Evolutionary conservation across 78 protist species (phyloP).

Genomic region (Chrysochromulina tobinii): DNA sequence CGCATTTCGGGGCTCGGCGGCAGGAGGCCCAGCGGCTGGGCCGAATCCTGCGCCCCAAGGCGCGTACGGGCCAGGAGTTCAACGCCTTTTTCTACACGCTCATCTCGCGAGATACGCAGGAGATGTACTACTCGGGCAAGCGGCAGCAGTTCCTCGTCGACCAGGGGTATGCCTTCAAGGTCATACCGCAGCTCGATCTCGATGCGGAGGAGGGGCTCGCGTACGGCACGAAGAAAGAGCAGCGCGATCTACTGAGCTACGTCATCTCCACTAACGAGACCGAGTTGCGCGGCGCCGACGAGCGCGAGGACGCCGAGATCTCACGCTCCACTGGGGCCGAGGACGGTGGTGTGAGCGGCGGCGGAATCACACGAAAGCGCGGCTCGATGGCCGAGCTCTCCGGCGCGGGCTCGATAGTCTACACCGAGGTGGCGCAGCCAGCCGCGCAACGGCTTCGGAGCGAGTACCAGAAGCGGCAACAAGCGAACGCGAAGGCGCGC

Average conservation of each 20-base stretch:
- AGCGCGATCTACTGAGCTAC: background rate
- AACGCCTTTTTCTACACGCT: constrained; percentile 98
- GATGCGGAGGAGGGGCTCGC: background rate
- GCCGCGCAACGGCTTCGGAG: too few relatives aligned
- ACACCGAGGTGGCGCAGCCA: background rate
- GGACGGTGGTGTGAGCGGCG: background rate
- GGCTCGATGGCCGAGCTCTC: background rate
- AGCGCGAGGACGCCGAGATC: background rate
- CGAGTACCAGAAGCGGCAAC: too few relatives aligned
- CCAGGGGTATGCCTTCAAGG: constrained; percentile 89
- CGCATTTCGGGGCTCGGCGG: constrained; percentile 87
- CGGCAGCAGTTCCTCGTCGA: constrained; percentile 96
- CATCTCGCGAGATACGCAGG: constrained; percentile 59
- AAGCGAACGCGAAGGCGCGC: too few relatives aligned
- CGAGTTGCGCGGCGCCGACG: background rate
- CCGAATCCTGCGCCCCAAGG: constrained; percentile 95
- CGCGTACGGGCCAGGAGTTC: constrained; percentile 35
- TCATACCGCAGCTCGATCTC: background rate
- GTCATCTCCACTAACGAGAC: background rate
- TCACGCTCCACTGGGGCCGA: background rate
- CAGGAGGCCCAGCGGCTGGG: constrained; percentile 99
- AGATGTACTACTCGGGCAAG: constrained; percentile 89
- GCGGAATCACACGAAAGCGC: background rate
- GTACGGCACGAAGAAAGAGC: background rate
- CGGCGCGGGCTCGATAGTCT: background rate